Evolutionary conservation across 2,329 filamentous ascomycete species (phyloP), one percentile per base, ranked within the genome.

Genomic region (Geosmithia putterillii): DNA sequence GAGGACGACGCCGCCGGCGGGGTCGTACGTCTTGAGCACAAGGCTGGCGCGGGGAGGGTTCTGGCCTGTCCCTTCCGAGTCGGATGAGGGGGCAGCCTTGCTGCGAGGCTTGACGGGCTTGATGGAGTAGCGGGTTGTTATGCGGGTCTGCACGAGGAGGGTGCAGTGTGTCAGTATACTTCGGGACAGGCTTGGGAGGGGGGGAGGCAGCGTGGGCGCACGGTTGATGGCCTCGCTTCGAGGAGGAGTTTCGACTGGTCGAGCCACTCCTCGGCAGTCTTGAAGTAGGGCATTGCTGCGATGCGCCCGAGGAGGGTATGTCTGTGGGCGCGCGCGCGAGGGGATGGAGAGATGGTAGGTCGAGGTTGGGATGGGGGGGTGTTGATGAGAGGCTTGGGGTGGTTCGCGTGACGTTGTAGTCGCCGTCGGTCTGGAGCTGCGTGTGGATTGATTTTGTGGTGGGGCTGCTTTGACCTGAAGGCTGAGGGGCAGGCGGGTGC

Each of bases 91-190:
- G 53, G 52, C 50, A 14, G 48, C 51, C 52, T 48, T 50, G 39
- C 51, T 49, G 47, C 41, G 41, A 40, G 42, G 45, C 22, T 40
- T 40, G 35, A 62, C 58, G 36, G 71, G 67, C 28, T 70, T 66
- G 59, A 90, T 79, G 59, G 79, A 82, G 77, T 96, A 98, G 71
- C 85, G 88, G 50, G 89, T 95, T 52, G 87, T 94, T 67, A 96
- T 86, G 57, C 81, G 78, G 40, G 90, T 89, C 89, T 95, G 56
- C 19, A 20, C 46, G 46, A 44, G 42, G 46, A 28, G 9, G 43
- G 23, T 38, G 22, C 36, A 38, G 25, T 42, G 17, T 42, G 28
- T 43, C 18, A 35, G 38, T 15, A 10, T 6, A 35, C 7, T n/a
- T 23, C 7, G 20, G 20, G 8, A 18, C 32, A 8, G 32, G 21